These are phyloP conservation scores for Ascochyta fabae DNA, from an alignment of 2,329 filamentous ascomycete genomes.

Conservation along the genomic window DNA sequence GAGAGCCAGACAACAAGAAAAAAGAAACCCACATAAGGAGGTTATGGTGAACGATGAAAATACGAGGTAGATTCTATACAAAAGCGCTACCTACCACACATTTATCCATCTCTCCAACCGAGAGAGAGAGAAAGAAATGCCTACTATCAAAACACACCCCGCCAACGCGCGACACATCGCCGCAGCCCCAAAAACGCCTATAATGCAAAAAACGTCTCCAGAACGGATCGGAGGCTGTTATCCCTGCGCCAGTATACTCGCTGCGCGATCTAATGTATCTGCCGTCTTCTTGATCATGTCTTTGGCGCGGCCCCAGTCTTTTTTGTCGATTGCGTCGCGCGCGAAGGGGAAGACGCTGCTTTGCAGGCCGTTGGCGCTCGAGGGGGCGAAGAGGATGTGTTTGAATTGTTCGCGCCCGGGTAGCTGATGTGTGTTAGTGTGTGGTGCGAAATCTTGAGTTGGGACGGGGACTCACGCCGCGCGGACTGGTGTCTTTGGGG, in stretches of 20 bases:
- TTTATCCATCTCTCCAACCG: no score
- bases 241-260: no score
- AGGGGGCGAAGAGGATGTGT: slow-evolving; percentile 87
- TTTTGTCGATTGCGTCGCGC: slow-evolving; percentile 75
- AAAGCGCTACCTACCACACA: no score
- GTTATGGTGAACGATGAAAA: no score
- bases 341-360: slow-evolving; percentile 79
- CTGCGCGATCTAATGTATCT: no score
- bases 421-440: slow-evolving; percentile 51
- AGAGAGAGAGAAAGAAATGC: no score
- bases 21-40: no score
- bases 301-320: slow-evolving; percentile 73
- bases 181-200: background rate
- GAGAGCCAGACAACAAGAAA: no score
- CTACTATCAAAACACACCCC: no score
- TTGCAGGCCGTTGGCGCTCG: slow-evolving; percentile 74
- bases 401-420: slow-evolving; percentile 92
- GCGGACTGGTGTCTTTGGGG: slow-evolving; percentile 36
- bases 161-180: background rate
- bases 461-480: slow-evolving; percentile 67
- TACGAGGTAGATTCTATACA: no score
- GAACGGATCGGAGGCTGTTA: no score
- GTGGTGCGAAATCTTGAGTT: background rate
- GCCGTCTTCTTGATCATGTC: slow-evolving; percentile 25
- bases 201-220: background rate